These are phyloP conservation scores for Mortierella sp. DNA, from an alignment of 371 early-diverging fungal species.

Conservation along the genomic window DNA sequence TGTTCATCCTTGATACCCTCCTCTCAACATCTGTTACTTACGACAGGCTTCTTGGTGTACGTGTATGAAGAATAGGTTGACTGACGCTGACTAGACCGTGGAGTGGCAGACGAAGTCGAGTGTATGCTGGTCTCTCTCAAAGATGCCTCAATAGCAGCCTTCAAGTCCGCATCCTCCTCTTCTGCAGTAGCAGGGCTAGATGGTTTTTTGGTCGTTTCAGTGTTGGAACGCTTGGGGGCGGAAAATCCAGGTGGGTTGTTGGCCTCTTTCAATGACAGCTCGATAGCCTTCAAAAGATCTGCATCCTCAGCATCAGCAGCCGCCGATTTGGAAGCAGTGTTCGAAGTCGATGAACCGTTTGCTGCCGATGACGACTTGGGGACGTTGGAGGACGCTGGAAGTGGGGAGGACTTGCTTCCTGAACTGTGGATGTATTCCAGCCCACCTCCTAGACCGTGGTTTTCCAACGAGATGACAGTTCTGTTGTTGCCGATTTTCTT, in stretches of 20 bases:
- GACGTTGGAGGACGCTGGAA: conserved; percentile 1
- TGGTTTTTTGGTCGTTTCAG: conserved; percentile 9
- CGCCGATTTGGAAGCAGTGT: neutral
- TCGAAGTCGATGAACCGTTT: neutral
- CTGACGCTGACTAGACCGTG: conserved; percentile 16
- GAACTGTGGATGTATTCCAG: conserved; percentile 17
- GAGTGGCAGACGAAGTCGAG: conserved; percentile 1
- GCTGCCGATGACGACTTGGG: conserved; percentile 19
- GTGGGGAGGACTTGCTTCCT: conserved; percentile 13
- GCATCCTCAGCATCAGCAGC: conserved; percentile 70
- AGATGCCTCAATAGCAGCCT: conserved; percentile 94
- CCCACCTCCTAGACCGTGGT: conserved; percentile 26
- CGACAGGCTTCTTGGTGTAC: conserved; percentile 25
- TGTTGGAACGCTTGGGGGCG: conserved; percentile 16
- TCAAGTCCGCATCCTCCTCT: conserved; percentile 88
- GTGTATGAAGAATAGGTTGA: conserved; percentile 37
- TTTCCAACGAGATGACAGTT: conserved; percentile 21
- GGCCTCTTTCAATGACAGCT: conserved; percentile 81
- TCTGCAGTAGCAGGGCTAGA: conserved; percentile 34
- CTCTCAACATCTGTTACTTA: conserved; percentile 9
- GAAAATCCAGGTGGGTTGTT: conserved; percentile 56
- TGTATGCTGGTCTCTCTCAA: conserved; percentile 70
- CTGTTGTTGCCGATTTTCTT: conserved; percentile 59
- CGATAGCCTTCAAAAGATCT: conserved; percentile 89
- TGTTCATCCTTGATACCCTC: neutral